Percentiles rank a stretch among this genome's conserved stretches.
These are phyloP conservation scores for Ophiostoma quercus DNA, from an alignment of 2,329 filamentous ascomycete species.

Conservation along the genomic window DNA sequence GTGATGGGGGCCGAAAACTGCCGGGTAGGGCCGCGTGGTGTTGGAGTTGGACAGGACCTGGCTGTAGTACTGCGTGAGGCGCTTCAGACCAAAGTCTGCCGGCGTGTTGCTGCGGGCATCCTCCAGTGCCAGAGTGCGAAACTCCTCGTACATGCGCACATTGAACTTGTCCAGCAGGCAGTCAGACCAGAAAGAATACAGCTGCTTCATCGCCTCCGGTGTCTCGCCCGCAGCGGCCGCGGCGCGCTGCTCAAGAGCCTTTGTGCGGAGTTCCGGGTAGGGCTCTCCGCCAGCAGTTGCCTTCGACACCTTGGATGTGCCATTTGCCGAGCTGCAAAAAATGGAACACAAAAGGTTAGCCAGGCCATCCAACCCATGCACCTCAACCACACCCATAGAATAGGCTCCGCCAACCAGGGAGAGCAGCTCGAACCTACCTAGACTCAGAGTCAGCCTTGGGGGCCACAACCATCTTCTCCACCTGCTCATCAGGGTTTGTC, in stretches of 20 bases:
- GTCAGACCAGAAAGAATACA: conserved; percentile 71
- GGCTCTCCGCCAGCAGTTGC: conserved; percentile 20
- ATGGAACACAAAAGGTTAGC: conserved; percentile 7
- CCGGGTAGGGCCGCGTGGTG: conserved; percentile 30
- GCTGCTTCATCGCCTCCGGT: conserved; percentile 56
- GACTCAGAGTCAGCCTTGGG: conserved; percentile 27
- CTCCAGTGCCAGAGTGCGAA: conserved; percentile 60
- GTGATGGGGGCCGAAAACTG: conserved; percentile 32
- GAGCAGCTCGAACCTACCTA: not conserved
- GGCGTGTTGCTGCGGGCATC: conserved; percentile 49
- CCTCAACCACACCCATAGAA: not conserved
- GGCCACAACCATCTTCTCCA: conserved; percentile 33
- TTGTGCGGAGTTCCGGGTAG: conserved; percentile 38
- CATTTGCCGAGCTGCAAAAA: conserved; percentile 3
- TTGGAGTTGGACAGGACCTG: conserved; percentile 29
- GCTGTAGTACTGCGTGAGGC: conserved; percentile 61
- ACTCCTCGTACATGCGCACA: conserved; percentile 68
- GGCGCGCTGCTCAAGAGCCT: conserved; percentile 39
- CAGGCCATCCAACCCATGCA: not conserved
- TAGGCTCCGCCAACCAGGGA: not conserved
- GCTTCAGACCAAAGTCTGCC: conserved; percentile 52
- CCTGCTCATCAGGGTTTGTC: conserved; percentile 33
- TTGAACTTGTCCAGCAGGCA: conserved; percentile 72
- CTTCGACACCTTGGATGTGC: not conserved
- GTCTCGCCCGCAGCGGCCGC: conserved; percentile 35